A percentile compares a stretch with the other conserved stretches of the same genome.
Conservation (phyloP, 176 grass and related monocot genomes). For the Raddia guianensis region DNA sequence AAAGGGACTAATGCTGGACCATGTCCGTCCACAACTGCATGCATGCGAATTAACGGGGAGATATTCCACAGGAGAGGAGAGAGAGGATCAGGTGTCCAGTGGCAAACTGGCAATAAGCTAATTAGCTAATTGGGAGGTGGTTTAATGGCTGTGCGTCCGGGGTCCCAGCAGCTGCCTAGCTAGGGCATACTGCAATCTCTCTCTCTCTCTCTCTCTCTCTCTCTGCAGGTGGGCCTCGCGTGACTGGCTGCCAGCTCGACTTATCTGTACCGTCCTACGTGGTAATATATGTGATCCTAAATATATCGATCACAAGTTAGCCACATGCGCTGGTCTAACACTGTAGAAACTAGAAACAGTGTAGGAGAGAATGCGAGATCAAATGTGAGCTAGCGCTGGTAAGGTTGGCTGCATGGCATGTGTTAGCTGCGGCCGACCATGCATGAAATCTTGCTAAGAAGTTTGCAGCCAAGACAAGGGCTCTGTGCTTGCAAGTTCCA, state of each 20-base stretch:
- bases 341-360: neutral
- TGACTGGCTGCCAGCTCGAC: neutral
- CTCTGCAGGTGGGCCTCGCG: neutral
- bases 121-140: slow-evolving; percentile 21
- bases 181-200: neutral
- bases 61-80: no score
- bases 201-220: neutral
- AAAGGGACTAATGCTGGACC: neutral
- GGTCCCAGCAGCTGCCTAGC: neutral
- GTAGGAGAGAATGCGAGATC: no score
- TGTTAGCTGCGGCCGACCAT: neutral
- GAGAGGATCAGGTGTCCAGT: neutral
- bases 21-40: neutral
- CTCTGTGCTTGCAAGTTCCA: neutral
- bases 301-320: no score
- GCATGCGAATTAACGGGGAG: neutral
- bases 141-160: slow-evolving; percentile 23
- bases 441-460: neutral
- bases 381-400: no score
- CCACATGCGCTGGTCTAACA: neutral
- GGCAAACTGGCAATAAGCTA: neutral
- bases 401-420: neutral
- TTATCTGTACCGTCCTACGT: neutral
- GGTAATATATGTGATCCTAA: neutral
- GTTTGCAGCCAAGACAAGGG: neutral